These are phyloP conservation scores for Knufia fluminis DNA, from an alignment of 2,329 filamentous ascomycete species.

Conservation along the genomic window DNA sequence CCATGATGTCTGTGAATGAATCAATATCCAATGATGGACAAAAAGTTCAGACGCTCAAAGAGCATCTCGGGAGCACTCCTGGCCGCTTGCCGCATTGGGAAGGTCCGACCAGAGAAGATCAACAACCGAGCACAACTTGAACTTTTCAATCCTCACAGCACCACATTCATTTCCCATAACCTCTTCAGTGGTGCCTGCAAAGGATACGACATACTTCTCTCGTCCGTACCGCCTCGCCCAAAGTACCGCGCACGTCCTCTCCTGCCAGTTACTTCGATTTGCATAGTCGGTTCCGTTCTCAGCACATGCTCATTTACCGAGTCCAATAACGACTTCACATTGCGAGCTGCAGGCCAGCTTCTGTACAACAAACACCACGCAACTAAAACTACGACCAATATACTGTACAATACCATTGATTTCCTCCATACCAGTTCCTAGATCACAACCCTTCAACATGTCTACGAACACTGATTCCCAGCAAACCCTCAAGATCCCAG, in stretches of 20 bases:
- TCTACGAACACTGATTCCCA: neutral
- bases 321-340: no score
- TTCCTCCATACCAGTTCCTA: no score
- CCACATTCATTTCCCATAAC: neutral
- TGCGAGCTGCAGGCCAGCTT: slow-evolving; percentile 1
- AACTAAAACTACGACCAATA: neutral
- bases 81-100: neutral
- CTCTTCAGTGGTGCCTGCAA: neutral
- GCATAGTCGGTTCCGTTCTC: no score
- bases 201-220: no score
- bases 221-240: no score
- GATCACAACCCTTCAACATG: neutral
- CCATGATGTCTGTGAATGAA: no score
- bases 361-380: neutral
- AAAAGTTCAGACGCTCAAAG: no score
- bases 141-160: neutral
- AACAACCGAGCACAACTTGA: no score
- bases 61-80: neutral
- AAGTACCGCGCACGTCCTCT: no score
- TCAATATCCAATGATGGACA: no score
- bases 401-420: neutral
- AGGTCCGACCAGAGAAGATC: neutral
- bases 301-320: no score
- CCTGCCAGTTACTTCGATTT: no score
- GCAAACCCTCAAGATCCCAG: slow-evolving; percentile 6